Evolutionary conservation across 2,329 filamentous ascomycete genomes (phyloP).

Genomic region (Xylariaceae sp.): DNA sequence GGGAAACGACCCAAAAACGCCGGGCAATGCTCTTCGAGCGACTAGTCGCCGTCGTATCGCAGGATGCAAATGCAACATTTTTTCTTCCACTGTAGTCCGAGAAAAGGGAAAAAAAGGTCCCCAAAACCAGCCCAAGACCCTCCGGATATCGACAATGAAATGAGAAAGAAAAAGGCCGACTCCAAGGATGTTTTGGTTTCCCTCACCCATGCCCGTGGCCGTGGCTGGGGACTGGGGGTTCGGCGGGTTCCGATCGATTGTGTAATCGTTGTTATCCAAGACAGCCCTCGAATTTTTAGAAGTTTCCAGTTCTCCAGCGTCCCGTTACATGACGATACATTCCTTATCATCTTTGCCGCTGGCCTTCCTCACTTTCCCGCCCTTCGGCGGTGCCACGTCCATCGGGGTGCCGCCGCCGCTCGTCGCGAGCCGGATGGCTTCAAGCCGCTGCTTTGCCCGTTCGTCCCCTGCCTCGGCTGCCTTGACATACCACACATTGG

Average conservation of each 20-base stretch:
- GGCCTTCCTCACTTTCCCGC: constrained; percentile 46
- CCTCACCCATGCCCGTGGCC: too few species aligned
- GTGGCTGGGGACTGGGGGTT: too few species aligned
- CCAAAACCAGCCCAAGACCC: too few species aligned
- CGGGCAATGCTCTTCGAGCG: too few species aligned
- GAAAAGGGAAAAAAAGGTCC: too few species aligned
- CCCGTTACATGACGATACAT: constrained; percentile 51
- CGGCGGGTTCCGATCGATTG: too few species aligned
- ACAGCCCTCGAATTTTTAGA: too few species aligned
- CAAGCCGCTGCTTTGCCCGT: constrained; percentile 77
- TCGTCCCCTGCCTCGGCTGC: constrained; percentile 90
- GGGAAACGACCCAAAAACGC: too few species aligned
- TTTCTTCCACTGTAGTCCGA: too few species aligned
- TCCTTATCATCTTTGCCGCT: constrained; percentile 42
- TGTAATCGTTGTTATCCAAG: constrained; percentile 10
- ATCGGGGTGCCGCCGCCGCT: constrained; percentile 50
- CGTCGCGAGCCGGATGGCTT: constrained; percentile 80
- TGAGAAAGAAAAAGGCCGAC: constrained; percentile 7
- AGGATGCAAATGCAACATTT: too few species aligned
- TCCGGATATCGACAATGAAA: neutral
- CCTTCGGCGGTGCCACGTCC: constrained; percentile 49
- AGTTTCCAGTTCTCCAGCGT: constrained; percentile 6
- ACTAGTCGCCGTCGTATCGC: too few species aligned
- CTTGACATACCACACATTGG: constrained; percentile 97
- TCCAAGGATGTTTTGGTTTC: constrained; percentile 11